Conservation (phyloP, 169 alveolate species). For the Neospora caninum region DNA sequence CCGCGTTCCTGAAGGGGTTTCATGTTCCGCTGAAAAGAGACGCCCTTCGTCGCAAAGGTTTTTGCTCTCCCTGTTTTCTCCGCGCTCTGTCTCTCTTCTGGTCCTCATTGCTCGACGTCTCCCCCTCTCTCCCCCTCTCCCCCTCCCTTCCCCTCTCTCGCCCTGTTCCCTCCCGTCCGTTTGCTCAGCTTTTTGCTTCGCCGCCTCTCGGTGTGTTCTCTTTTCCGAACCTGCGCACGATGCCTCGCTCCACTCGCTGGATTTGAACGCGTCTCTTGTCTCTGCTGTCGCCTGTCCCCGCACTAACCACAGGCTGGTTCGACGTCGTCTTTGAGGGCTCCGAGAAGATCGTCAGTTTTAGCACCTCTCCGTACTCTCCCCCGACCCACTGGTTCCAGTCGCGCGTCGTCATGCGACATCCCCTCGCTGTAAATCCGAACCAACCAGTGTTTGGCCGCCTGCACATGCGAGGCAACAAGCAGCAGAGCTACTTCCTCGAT, state of each 20-base stretch:
- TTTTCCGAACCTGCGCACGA: no score
- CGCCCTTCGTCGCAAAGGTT: neutral
- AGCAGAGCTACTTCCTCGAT: constrained; percentile 69
- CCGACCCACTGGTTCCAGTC: constrained; percentile 73
- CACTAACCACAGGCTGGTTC: constrained; percentile 62
- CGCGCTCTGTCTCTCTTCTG: neutral
- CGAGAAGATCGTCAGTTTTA: constrained; percentile 33
- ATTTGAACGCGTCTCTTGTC: no score
- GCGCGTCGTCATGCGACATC: constrained; percentile 67
- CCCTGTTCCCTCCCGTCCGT: no score
- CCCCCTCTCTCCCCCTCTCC: neutral
- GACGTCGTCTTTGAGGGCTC: constrained; percentile 60
- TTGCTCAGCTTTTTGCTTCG: no score
- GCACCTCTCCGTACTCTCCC: constrained; percentile 54
- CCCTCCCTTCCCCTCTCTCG: neutral
- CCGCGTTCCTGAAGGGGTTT: no score
- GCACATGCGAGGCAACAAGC: constrained; percentile 69
- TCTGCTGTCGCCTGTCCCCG: neutral
- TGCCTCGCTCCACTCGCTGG: no score
- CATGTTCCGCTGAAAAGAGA: no score
- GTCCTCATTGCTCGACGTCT: no score
- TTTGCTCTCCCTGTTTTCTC: neutral
- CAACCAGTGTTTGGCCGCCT: constrained; percentile 67
- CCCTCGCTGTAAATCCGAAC: constrained; percentile 74
- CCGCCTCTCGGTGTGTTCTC: no score